These are phyloP conservation scores for Saprolegnia parasitica DNA, from an alignment of 352 stramenopile species.

Conservation along the genomic window DNA sequence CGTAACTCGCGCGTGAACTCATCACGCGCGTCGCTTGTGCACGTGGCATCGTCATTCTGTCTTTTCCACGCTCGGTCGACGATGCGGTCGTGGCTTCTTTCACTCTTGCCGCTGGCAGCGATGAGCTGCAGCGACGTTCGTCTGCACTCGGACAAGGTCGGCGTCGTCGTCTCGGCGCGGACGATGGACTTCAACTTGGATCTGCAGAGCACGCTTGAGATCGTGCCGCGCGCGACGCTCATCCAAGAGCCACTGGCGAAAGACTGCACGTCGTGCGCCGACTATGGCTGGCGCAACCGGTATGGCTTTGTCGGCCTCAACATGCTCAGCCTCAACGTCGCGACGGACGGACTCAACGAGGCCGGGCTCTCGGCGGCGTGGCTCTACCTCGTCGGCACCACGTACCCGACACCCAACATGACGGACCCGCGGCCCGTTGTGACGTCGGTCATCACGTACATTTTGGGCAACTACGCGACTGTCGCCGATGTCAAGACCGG, in stretches of 20 bases:
- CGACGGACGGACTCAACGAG: conserved; percentile 52
- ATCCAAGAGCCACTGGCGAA: conserved; percentile 45
- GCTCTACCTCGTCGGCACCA: conserved; percentile 42
- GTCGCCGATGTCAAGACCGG: conserved; percentile 53
- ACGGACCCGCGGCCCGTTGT: conserved; percentile 41
- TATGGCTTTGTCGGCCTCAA: conserved; percentile 53
- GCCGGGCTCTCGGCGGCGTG: conserved; percentile 45
- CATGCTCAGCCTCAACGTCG: conserved; percentile 50
- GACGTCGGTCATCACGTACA: conserved; percentile 60
- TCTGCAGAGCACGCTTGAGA: conserved; percentile 41
- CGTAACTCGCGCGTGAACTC: no score
- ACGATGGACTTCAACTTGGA: conserved; percentile 59
- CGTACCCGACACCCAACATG: conserved; percentile 43
- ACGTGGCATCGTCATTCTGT: not conserved
- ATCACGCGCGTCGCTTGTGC: no score
- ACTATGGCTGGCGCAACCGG: conserved; percentile 42
- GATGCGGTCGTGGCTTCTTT: not conserved
- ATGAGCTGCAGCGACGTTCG: conserved; percentile 56
- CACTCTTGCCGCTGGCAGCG: not conserved
- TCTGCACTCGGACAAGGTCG: conserved; percentile 34
- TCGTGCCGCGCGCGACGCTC: conserved; percentile 43
- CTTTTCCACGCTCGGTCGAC: not conserved
- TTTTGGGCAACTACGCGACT: conserved; percentile 62
- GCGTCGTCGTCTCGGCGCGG: conserved; percentile 40
- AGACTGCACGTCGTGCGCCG: conserved; percentile 39